Evolutionary conservation across 306 rosid species (phyloP).

Genomic region (Dryas alaskensis): DNA sequence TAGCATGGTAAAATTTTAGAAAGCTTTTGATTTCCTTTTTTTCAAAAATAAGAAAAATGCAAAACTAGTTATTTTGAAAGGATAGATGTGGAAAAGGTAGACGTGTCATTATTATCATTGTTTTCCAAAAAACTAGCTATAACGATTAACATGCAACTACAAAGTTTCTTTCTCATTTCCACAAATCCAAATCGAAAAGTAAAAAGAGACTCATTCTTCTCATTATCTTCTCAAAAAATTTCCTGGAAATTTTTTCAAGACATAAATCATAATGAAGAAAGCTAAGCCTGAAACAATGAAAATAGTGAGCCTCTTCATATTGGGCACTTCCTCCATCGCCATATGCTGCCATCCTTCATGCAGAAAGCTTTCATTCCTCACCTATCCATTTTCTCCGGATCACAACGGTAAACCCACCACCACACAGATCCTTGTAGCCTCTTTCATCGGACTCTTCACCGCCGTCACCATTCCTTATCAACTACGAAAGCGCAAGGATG

Average conservation of each 20-base stretch:
- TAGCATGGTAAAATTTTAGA: too few relatives aligned
- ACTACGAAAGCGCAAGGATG: constrained; percentile 39
- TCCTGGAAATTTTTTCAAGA: constrained; percentile 26
- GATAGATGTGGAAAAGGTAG: background rate
- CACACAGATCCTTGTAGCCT: constrained; percentile 58
- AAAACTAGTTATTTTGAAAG: too few relatives aligned
- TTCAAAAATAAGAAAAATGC: too few relatives aligned
- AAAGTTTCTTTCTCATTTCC: constrained; percentile 18
- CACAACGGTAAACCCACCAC: constrained; percentile 46
- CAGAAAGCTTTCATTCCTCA: background rate
- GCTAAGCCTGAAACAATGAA: constrained; percentile 35
- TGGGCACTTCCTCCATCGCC: constrained; percentile 1
- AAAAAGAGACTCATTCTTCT: constrained; percentile 20
- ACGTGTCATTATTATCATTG: constrained; percentile 6
- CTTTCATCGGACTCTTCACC: constrained; percentile 62
- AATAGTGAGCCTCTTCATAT: constrained; percentile 1
- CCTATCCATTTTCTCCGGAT: constrained; percentile 29
- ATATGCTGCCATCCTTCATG: background rate
- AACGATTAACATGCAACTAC: constrained; percentile 20
- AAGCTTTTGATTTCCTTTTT: too few relatives aligned
- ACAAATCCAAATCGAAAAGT: background rate
- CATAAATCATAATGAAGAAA: constrained; percentile 41
- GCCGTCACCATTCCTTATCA: constrained; percentile 62
- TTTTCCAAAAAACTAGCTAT: background rate
- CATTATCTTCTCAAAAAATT: constrained; percentile 7